phyloP scores from a whole-genome alignment of 371 early-diverging fungal species.

The Mucor indicus region DNA sequence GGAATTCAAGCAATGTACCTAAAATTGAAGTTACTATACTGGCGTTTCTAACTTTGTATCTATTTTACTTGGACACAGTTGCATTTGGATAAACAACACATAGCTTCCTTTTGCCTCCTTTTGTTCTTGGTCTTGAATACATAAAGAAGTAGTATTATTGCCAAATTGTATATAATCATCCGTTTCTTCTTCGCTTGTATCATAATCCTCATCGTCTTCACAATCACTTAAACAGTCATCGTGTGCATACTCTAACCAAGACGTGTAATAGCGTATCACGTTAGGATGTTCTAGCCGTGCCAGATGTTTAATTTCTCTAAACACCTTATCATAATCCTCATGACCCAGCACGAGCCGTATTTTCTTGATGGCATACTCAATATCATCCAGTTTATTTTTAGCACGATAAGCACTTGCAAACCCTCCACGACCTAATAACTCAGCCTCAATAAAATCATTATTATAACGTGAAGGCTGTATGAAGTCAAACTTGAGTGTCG shows the following conservation, averaged over 20 bases:
- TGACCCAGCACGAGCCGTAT: slow-evolving; percentile 54
- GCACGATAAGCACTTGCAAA: slow-evolving; percentile 87
- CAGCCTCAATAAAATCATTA: slow-evolving; percentile 82
- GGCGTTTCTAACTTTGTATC: no score
- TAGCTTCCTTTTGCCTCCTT: slow-evolving; percentile 27
- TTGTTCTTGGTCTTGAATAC: background rate
- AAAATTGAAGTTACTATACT: background rate
- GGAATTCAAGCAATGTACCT: slow-evolving; percentile 45
- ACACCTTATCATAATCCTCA: slow-evolving; percentile 65
- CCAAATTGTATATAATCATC: background rate
- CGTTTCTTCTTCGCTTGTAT: background rate
- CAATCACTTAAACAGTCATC: slow-evolving; percentile 1
- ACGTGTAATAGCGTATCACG: slow-evolving; percentile 90
- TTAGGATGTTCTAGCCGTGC: slow-evolving; percentile 87
- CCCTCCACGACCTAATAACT: slow-evolving; percentile 87
- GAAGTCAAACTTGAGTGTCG: slow-evolving; percentile 17
- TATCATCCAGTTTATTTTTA: slow-evolving; percentile 79
- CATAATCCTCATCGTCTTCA: slow-evolving; percentile 4
- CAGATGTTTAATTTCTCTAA: slow-evolving; percentile 89
- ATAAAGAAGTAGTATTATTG: no score
- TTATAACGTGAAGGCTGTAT: slow-evolving; percentile 73
- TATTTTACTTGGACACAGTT: slow-evolving; percentile 75
- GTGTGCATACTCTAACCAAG: slow-evolving; percentile 82
- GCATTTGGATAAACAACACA: slow-evolving; percentile 82
- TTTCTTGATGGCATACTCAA: slow-evolving; percentile 90